Conservation (phyloP, 352 stramenopile genomes). For the Globisporangium splendens region DNA sequence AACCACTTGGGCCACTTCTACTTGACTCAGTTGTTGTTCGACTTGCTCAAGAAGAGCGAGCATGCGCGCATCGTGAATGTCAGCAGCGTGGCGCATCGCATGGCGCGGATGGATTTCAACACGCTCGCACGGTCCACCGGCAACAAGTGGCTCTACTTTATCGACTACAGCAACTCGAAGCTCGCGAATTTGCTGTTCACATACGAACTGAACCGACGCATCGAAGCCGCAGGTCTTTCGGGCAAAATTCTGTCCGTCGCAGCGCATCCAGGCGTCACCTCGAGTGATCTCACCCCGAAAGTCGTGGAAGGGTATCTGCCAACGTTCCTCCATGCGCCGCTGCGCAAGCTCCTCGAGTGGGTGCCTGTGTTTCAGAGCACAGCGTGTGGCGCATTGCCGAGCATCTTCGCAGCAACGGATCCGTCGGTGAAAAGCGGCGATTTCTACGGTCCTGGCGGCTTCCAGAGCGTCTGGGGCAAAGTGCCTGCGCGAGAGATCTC, state of each 20-base stretch:
- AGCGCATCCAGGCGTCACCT: constrained; percentile 17
- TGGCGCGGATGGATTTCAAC: constrained; percentile 24
- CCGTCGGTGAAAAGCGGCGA: constrained; percentile 15
- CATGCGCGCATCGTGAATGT: constrained; percentile 31
- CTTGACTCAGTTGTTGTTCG: constrained; percentile 45
- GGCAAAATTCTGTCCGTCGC: constrained; percentile 29
- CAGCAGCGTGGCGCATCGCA: constrained; percentile 31
- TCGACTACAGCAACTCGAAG: constrained; percentile 51
- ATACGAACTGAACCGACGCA: constrained; percentile 35
- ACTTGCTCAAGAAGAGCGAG: constrained; percentile 30
- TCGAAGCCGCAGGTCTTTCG: constrained; percentile 18
- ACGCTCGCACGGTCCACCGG: constrained; percentile 24
- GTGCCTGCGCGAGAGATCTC: constrained; percentile 21
- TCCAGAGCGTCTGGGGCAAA: constrained; percentile 24
- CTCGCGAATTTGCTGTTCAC: constrained; percentile 43
- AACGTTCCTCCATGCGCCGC: constrained; percentile 14
- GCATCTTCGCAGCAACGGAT: constrained; percentile 25
- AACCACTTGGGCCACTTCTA: constrained; percentile 67
- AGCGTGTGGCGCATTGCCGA: constrained; percentile 21
- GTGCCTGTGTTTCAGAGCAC: constrained; percentile 19
- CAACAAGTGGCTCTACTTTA: constrained; percentile 29
- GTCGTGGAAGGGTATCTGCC: constrained; percentile 24
- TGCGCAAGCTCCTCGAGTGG: constrained; percentile 20
- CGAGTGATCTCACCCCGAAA: constrained; percentile 20
- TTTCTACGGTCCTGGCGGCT: constrained; percentile 30